phyloP scores from a whole-genome alignment of 2,329 filamentous ascomycete species.

The Diaporthe aspalathi region DNA sequence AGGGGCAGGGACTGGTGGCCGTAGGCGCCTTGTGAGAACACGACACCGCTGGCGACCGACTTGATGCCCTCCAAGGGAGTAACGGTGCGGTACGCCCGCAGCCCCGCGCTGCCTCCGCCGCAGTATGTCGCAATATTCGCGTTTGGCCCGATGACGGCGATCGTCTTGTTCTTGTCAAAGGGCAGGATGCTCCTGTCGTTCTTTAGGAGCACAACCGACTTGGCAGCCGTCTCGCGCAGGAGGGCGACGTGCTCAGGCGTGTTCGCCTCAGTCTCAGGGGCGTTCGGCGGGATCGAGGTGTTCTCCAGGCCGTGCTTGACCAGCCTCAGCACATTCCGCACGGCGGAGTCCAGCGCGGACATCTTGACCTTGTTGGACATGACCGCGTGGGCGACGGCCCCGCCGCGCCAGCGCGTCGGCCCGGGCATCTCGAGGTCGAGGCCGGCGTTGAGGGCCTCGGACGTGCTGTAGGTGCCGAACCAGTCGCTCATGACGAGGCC shows the following conservation, averaged over 20 bases:
- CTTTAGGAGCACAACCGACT: slow-evolving; percentile 74
- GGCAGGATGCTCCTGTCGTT: slow-evolving; percentile 70
- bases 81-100: slow-evolving; percentile 48
- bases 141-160: slow-evolving; percentile 66
- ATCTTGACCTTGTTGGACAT: slow-evolving; percentile 46
- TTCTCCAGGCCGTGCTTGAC: slow-evolving; percentile 43
- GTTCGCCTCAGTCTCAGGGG: slow-evolving; percentile 43
- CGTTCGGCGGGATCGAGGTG: slow-evolving; percentile 36
- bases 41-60: slow-evolving; percentile 39
- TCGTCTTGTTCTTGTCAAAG: slow-evolving; percentile 52
- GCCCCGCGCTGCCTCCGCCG: slow-evolving; percentile 49
- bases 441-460: slow-evolving; percentile 49
- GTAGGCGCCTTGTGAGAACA: slow-evolving; percentile 46
- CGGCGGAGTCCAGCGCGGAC: slow-evolving; percentile 45
- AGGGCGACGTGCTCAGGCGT: slow-evolving; percentile 53
- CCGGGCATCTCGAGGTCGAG: slow-evolving; percentile 55
- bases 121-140: slow-evolving; percentile 53
- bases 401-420: slow-evolving; percentile 46
- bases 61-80: slow-evolving; percentile 48
- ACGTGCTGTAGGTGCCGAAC: slow-evolving; percentile 52
- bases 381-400: slow-evolving; percentile 43
- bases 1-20: slow-evolving; percentile 49
- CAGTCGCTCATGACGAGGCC: slow-evolving; percentile 62
- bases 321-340: slow-evolving; percentile 48
- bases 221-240: slow-evolving; percentile 67